Evolutionary conservation across 1,139 yeast species (phyloP).

Genomic region (Nakaseomyces delphensis): DNA sequence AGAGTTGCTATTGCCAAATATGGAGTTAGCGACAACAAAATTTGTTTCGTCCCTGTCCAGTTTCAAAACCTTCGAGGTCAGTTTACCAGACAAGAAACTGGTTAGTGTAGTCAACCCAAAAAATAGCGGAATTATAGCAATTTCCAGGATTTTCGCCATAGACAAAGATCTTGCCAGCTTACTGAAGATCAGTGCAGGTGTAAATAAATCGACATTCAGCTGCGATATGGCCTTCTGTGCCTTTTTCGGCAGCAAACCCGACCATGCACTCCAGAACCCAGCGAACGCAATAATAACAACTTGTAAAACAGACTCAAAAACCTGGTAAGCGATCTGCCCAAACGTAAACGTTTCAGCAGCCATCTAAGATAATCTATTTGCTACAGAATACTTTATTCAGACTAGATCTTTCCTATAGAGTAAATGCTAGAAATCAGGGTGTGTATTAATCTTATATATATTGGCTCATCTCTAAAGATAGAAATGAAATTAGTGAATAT

Average conservation of each 20-base stretch:
- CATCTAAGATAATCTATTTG: too few species aligned
- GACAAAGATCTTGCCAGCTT: conserved; percentile 64
- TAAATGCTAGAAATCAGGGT: too few species aligned
- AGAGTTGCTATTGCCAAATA: conserved; percentile 74
- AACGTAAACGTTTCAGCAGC: conserved; percentile 16
- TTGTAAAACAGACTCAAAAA: conserved; percentile 66
- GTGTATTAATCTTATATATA: too few species aligned
- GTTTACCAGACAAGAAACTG: conserved; percentile 45
- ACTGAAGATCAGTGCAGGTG: conserved; percentile 69
- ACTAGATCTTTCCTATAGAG: too few species aligned
- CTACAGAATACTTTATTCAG: too few species aligned
- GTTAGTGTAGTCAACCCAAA: conserved; percentile 53
- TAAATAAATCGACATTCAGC: conserved; percentile 63
- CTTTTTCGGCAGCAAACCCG: conserved; percentile 48
- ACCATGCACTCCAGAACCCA: conserved; percentile 59
- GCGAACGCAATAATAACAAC: conserved; percentile 62
- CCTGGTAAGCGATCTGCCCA: conserved; percentile 41
- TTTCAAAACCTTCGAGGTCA: conserved; percentile 39
- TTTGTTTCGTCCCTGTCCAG: conserved; percentile 59
- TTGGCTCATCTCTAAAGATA: too few species aligned
- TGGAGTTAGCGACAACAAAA: conserved; percentile 74
- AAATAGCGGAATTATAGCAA: conserved; percentile 58
- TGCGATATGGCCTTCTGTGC: conserved; percentile 56
- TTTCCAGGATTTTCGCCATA: conserved; percentile 52
- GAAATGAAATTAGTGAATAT: too few species aligned